These are phyloP conservation scores for Sarocladiaceae sp. DNA, from an alignment of 2,329 filamentous ascomycete species.

Conservation along the genomic window DNA sequence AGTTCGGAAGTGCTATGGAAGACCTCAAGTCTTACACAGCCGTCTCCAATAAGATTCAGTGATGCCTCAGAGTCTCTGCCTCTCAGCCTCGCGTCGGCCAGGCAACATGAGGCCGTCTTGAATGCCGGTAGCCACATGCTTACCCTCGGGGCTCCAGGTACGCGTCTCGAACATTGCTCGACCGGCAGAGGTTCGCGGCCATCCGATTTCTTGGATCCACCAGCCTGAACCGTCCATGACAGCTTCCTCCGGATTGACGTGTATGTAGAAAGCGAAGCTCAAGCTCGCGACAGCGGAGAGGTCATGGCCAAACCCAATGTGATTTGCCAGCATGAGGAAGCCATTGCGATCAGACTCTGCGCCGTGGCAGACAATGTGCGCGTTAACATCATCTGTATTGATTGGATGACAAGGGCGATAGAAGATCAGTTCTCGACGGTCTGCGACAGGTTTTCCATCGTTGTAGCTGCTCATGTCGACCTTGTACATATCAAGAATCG, in stretches of 20 bases:
- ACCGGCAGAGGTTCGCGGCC: constrained; percentile 40
- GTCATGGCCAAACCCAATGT: constrained; percentile 38
- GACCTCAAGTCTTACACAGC: constrained; percentile 22
- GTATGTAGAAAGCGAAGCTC: constrained; percentile 46
- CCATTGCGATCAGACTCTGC: constrained; percentile 49
- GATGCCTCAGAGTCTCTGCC: constrained; percentile 10
- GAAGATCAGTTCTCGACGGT: constrained; percentile 41
- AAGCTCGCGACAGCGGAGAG: constrained; percentile 38
- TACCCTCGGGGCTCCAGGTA: constrained; percentile 47
- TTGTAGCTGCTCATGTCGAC: constrained; percentile 46
- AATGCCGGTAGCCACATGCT: constrained; percentile 48
- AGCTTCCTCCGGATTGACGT: constrained; percentile 41
- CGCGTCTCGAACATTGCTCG: constrained; percentile 41
- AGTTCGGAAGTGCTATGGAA: constrained; percentile 20
- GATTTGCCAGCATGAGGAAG: constrained; percentile 43
- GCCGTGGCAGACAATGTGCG: constrained; percentile 42
- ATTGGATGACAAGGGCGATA: constrained; percentile 43
- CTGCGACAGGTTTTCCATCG: constrained; percentile 30
- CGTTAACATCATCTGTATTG: constrained; percentile 31
- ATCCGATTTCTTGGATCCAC: constrained; percentile 49
- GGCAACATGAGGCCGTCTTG: constrained; percentile 43
- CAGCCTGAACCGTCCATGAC: constrained; percentile 41
- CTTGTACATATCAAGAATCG: constrained; percentile 47
- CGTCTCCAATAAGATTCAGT: constrained; percentile 16
- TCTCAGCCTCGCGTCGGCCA: constrained; percentile 14